These are phyloP conservation scores for Lichtheimia corymbifera DNA, from an alignment of 371 early-diverging fungal species.

Conservation along the genomic window DNA sequence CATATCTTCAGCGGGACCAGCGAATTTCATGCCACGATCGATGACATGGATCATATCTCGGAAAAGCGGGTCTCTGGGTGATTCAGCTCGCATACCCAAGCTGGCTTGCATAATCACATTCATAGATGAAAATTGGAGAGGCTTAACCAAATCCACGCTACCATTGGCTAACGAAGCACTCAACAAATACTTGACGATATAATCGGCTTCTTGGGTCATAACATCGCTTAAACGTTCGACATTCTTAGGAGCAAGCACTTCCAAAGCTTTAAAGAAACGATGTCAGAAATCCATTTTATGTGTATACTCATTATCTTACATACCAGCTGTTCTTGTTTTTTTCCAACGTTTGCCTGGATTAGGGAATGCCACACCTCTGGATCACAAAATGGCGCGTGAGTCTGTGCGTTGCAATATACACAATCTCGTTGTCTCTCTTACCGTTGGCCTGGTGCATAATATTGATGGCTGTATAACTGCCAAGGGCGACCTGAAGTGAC, in stretches of 20 bases:
- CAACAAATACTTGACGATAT: conserved; percentile 11
- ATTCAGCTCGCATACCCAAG: conserved; percentile 16
- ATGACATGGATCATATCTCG: conserved; percentile 7
- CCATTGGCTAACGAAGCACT: conserved; percentile 4
- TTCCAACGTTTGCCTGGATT: conserved; percentile 16
- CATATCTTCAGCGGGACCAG: conserved; percentile 17
- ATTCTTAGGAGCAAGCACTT: conserved; percentile 18
- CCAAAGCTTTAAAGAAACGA: conserved; percentile 7
- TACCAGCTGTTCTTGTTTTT: conserved; percentile 16
- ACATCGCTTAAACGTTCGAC: conserved; percentile 10
- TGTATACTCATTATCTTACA: not conserved
- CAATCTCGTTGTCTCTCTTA: not conserved
- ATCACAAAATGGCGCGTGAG: too few relatives aligned
- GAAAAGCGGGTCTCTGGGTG: conserved; percentile 17
- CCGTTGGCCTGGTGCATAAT: conserved; percentile 17
- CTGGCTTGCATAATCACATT: conserved; percentile 14
- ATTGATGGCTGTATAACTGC: conserved; percentile 14
- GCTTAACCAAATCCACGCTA: conserved; percentile 6
- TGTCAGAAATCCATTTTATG: not conserved
- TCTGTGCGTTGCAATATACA: too few relatives aligned
- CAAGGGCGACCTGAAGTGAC: conserved; percentile 19
- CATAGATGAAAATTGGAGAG: conserved; percentile 14
- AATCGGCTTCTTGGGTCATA: conserved; percentile 9
- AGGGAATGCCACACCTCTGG: conserved; percentile 20
- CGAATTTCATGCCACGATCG: conserved; percentile 13